Evolutionary conservation across 306 rosid species (phyloP), one percentile per base, ranked within the genome.

Genomic region (Amphicarpaea edgeworthii): DNA sequence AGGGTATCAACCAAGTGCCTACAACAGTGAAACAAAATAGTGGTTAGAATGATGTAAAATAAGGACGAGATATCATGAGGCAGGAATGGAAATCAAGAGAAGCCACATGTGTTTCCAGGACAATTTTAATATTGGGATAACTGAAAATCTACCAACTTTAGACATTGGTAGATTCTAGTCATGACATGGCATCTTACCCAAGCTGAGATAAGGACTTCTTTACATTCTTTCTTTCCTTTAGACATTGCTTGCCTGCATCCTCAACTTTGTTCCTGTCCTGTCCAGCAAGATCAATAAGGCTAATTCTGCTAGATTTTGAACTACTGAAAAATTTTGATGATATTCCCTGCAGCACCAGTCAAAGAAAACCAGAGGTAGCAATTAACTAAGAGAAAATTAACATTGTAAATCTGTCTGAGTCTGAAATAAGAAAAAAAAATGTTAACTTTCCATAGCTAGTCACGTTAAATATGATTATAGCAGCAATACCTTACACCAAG

Each of bases 251-350:
- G 47, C 90, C 89, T 64, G 71, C 81, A 38, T 83, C 93, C 34
- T 89, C 96, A 28, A 62, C 83, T 80, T 84, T 88, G 66, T 89
- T 90, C 77, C 86, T 85, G 74, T 92, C 97, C 71, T 84, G 72
- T 47, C 97, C 99, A 63, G 97, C 99, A 75, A 96, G 97, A 89
- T 96, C 98, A 67, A 96, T 81, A 77, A 96, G 80, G 88, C 88
- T 89, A 82, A 92, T 88, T 86, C 97, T 92, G 88, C 98, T 96
- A 45, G 96, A 85, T 84, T 92, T 96, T 66, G 99, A 96, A 76
- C 98, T 92, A 70, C 93, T 96, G 79, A 92, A 92, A 75, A 90
- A 77, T 71, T 87, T 92, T 40, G 88, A 89, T 64, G 93, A 86
- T 75, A 84, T 75, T 72, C 85, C 98, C 99, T 90, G 86, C 73